A percentile compares a stretch with the other conserved stretches of the same genome.
phyloP scores from a whole-genome alignment of 495 filamentous ascomycete species.

The Beverwykella pulmonaria region DNA sequence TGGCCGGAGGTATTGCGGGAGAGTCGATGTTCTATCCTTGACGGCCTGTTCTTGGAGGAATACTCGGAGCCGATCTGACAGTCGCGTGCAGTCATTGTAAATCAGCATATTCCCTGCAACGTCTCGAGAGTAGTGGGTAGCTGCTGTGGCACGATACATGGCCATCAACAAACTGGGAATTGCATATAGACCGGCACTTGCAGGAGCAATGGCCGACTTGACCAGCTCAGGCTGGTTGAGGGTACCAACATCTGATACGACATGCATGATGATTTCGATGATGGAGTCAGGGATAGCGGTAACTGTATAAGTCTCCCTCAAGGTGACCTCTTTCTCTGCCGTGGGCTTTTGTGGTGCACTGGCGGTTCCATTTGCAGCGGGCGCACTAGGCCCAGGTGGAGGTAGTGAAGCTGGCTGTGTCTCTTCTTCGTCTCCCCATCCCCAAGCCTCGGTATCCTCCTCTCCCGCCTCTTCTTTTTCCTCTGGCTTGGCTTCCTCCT shows the following conservation, averaged over 20 bases:
- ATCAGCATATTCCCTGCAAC: constrained; percentile 81
- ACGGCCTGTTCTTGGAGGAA: constrained; percentile 55
- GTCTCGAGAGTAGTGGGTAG: constrained; percentile 72
- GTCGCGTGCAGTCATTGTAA: constrained; percentile 87
- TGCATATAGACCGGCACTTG: constrained; percentile 73
- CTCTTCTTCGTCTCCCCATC: constrained; percentile 28
- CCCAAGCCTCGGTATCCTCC: constrained; percentile 31
- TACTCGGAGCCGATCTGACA: constrained; percentile 71
- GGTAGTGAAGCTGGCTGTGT: constrained; percentile 26
- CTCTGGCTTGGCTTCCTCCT: constrained; percentile 43
- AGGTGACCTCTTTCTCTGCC: constrained; percentile 63
- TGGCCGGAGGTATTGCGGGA: constrained; percentile 51
- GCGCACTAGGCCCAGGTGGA: not conserved
- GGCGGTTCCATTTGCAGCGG: constrained; percentile 14
- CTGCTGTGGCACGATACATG: constrained; percentile 86
- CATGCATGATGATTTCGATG: constrained; percentile 66
- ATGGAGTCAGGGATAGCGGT: constrained; percentile 81
- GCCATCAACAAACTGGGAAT: constrained; percentile 83
- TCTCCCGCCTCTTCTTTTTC: constrained; percentile 68
- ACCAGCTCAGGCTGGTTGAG: constrained; percentile 56
- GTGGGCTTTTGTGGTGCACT: constrained; percentile 34
- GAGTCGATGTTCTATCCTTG: constrained; percentile 52
- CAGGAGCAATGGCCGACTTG: constrained; percentile 64
- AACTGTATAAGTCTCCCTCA: constrained; percentile 84
- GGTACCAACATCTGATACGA: constrained; percentile 69